phyloP scores from a whole-genome alignment of 1,284 basidiomycete species.

The Xerocomus cyaneibrunnescens region DNA sequence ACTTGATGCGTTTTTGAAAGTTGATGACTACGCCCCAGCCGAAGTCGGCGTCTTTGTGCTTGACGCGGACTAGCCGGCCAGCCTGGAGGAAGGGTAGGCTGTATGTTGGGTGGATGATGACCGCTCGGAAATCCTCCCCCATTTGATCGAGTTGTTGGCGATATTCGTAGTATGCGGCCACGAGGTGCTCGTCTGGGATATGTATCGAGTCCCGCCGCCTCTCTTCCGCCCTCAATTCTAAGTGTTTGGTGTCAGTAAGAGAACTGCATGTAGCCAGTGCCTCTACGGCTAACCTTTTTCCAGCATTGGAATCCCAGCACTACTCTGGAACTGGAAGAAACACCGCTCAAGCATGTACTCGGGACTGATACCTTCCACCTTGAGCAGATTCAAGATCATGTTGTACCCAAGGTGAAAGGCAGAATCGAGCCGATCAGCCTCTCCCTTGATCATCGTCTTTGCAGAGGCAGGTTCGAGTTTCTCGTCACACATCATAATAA shows the following conservation, averaged over 20 bases:
- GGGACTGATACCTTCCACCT: constrained; percentile 97
- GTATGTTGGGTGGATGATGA: constrained; percentile 95
- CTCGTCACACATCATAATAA: constrained; percentile 99
- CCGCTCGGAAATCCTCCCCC: constrained; percentile 82
- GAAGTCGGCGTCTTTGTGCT: constrained; percentile 86
- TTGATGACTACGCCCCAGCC: constrained; percentile 96
- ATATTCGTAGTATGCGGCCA: constrained; percentile 90
- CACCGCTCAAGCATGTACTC: constrained; percentile 98
- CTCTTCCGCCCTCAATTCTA: constrained; percentile 80
- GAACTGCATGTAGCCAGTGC: neutral
- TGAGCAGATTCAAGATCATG: constrained; percentile 98
- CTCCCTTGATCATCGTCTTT: constrained; percentile 98
- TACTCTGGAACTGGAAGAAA: constrained; percentile 99
- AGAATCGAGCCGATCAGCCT: constrained; percentile 95
- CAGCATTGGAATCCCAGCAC: constrained; percentile 81
- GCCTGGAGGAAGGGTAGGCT: constrained; percentile 91
- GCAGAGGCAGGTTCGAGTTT: constrained; percentile 92
- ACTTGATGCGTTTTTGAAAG: constrained; percentile 80
- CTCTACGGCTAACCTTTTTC: constrained; percentile 69
- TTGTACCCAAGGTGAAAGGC: constrained; percentile 99
- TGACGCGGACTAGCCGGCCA: constrained; percentile 88
- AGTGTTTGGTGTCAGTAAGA: constrained; percentile 4
- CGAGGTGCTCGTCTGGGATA: constrained; percentile 81
- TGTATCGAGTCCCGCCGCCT: constrained; percentile 62
- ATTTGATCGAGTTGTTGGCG: constrained; percentile 91